Evolutionary conservation across 306 rosid genomes (phyloP).

Genomic region (Dalbergia cultrata): DNA sequence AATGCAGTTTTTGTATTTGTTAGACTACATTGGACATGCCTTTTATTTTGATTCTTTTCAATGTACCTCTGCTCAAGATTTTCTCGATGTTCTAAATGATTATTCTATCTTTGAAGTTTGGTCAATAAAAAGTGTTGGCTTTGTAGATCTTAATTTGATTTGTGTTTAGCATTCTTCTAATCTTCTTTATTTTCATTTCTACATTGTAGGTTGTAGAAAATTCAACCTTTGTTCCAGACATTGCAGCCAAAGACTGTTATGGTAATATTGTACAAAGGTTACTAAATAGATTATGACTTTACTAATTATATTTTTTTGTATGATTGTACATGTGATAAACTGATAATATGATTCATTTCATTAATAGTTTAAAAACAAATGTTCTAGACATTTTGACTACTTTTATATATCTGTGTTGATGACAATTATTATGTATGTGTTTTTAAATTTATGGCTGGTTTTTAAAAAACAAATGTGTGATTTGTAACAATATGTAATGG

Average conservation of each 20-base stretch:
- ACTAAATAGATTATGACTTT: background rate
- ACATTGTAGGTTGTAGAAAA: constrained; percentile 61
- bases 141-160: constrained; percentile 9
- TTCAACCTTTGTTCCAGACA: constrained; percentile 64
- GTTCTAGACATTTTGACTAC: too few relatives aligned
- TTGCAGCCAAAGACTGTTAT: constrained; percentile 72
- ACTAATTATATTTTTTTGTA: background rate
- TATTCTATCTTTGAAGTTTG: constrained; percentile 4
- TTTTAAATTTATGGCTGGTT: too few relatives aligned
- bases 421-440: too few relatives aligned
- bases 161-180: constrained; percentile 6
- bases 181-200: constrained; percentile 26
- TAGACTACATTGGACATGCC: background rate
- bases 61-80: background rate
- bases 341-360: background rate
- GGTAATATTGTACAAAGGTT: constrained; percentile 56
- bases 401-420: too few relatives aligned
- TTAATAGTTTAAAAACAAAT: too few relatives aligned
- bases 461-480: fast-evolving
- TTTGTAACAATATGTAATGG: too few relatives aligned
- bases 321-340: constrained; percentile 27
- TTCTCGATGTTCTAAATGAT: background rate
- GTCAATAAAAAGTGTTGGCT: background rate
- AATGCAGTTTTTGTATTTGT: too few relatives aligned
- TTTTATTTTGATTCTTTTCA: background rate